Conservation (phyloP, 192 early-diverging fungal genomes). For the Podila verticillata region DNA sequence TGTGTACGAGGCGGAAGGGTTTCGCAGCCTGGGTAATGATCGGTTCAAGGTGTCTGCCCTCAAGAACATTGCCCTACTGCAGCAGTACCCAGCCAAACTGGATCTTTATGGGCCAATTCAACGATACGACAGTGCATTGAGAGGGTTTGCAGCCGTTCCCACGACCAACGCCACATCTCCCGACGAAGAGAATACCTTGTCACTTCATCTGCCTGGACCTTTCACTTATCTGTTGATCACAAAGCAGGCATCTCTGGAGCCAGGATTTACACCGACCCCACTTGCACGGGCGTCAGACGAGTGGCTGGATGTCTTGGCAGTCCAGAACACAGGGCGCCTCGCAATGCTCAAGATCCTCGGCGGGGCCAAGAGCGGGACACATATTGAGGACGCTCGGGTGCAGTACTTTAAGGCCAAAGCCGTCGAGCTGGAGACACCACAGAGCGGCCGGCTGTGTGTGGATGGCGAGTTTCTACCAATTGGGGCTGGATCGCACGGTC, state of each 20-base stretch:
- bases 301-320: conserved; percentile 54
- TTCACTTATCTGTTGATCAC: conserved; percentile 60
- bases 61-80: conserved; percentile 40
- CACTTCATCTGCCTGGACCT: conserved; percentile 9
- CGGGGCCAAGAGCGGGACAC: conserved; percentile 39
- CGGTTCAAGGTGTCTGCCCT: conserved; percentile 53
- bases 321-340: conserved; percentile 41
- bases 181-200: background rate
- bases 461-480: conserved; percentile 57
- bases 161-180: background rate
- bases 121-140: conserved; percentile 17
- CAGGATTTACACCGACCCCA: conserved; percentile 55
- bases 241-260: conserved; percentile 57
- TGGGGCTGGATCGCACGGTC: conserved; percentile 8
- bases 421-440: conserved; percentile 41
- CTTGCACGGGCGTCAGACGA: conserved; percentile 53
- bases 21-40: conserved; percentile 52
- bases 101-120: conserved; percentile 38
- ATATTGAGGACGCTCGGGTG: conserved; percentile 42
- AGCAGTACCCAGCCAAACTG: conserved; percentile 50
- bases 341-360: conserved; percentile 31
- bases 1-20: conserved; percentile 51
- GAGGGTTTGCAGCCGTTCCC: conserved; percentile 2
- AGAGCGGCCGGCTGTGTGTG: conserved; percentile 49
- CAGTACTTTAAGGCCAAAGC: conserved; percentile 57